Evolutionary conservation across 306 rosid genomes (phyloP).

Genomic region (Gillenia trifoliata): DNA sequence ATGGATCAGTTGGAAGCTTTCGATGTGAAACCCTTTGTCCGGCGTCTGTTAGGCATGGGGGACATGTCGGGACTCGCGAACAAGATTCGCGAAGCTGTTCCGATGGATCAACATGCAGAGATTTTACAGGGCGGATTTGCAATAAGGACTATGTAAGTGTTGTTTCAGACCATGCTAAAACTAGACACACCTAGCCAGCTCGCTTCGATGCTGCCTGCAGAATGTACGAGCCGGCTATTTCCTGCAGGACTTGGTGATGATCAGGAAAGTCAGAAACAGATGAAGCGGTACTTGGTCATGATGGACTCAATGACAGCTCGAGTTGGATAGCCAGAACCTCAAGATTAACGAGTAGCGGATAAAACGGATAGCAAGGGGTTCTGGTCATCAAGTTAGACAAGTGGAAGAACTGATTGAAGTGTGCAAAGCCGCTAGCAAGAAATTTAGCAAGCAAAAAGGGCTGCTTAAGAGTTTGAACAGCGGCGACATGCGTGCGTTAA

Average conservation of each 20-base stretch:
- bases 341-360: constrained; percentile 67
- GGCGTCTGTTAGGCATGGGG: constrained; percentile 66
- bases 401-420: constrained; percentile 76
- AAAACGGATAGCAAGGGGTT: constrained; percentile 70
- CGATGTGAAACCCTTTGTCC: constrained; percentile 53
- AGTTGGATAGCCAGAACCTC: constrained; percentile 74
- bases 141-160: constrained; percentile 66
- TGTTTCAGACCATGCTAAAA: constrained; percentile 60
- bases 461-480: constrained; percentile 62
- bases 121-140: constrained; percentile 67
- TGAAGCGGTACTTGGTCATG: constrained; percentile 88
- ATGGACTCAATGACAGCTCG: constrained; percentile 88
- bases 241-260: constrained; percentile 39
- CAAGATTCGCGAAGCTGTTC: constrained; percentile 85
- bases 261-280: constrained; percentile 77
- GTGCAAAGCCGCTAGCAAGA: constrained; percentile 66
- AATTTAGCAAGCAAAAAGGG: constrained; percentile 67
- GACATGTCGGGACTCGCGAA: constrained; percentile 85
- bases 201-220: no score
- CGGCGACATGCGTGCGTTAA: constrained; percentile 59
- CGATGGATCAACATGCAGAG: constrained; percentile 74
- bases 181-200: constrained; percentile 57
- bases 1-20: constrained; percentile 90
- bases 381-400: constrained; percentile 57
- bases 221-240: constrained; percentile 18